A percentile compares a stretch with the other conserved stretches of the same genome.
Conservation (phyloP, 108 stramenopile species). For the Nitzschia sp. region DNA sequence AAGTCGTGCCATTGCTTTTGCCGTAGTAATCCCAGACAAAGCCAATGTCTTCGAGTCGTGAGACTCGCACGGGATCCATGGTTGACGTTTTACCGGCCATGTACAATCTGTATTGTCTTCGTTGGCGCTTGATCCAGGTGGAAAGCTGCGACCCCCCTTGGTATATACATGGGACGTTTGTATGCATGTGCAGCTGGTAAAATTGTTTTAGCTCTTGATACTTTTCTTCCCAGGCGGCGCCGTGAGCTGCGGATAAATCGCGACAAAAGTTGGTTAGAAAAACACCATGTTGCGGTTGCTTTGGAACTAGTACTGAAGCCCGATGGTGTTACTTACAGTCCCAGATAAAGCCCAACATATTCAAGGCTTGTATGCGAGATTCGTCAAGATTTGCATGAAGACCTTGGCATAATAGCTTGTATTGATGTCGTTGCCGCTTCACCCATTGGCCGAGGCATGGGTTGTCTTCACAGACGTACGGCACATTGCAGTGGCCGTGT, state of each 20-base stretch:
- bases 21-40: constrained; percentile 31
- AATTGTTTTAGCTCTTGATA: constrained; percentile 13
- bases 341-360: constrained; percentile 59
- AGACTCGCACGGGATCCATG: constrained; percentile 19
- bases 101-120: constrained; percentile 22
- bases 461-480: constrained; percentile 16
- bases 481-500: constrained; percentile 38
- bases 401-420: constrained; percentile 30
- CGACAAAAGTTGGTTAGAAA: too few species aligned
- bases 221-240: background rate
- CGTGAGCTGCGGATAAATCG: constrained; percentile 5
- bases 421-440: constrained; percentile 38
- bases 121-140: constrained; percentile 9
- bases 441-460: constrained; percentile 21
- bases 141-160: constrained; percentile 10
- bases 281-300: too few species aligned
- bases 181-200: background rate
- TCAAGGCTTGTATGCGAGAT: constrained; percentile 40
- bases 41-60: constrained; percentile 18
- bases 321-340: too few species aligned
- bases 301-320: too few species aligned
- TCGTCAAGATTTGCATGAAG: constrained; percentile 43
- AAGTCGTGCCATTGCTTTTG: background rate
- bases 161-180: constrained; percentile 4
- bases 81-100: constrained; percentile 11